A percentile compares a stretch with the other conserved stretches of the same genome.
Evolutionary conservation across 495 filamentous ascomycete genomes (phyloP).

Genomic region (Penicilliopsis zonata): DNA sequence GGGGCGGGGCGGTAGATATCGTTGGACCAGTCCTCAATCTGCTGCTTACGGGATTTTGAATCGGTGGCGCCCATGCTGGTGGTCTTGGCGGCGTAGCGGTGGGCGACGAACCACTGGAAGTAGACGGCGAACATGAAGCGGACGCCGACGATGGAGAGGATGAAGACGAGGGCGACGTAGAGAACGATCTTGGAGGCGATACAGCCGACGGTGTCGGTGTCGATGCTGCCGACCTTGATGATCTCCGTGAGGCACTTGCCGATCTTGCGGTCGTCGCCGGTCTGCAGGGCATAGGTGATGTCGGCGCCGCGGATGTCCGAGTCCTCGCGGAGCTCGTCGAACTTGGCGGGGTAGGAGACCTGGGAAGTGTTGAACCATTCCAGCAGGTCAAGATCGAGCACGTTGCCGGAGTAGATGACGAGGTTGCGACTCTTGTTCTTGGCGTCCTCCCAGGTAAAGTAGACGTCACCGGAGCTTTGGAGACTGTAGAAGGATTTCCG

Average conservation of each 20-base stretch:
- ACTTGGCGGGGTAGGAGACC: conserved; percentile 65
- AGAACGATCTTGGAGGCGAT: conserved; percentile 96
- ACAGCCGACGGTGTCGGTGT: conserved; percentile 93
- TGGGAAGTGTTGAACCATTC: conserved; percentile 80
- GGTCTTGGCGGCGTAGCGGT: conserved; percentile 65
- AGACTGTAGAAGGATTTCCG: conserved; percentile 66
- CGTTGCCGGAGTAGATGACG: conserved; percentile 85
- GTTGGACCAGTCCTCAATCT: conserved; percentile 97
- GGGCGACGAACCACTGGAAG: conserved; percentile 91
- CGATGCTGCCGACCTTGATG: conserved; percentile 88
- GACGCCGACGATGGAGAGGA: conserved; percentile 74
- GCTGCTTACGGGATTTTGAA: conserved; percentile 68
- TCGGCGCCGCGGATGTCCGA: conserved; percentile 72
- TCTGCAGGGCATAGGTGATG: conserved; percentile 78
- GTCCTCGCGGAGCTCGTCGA: conserved; percentile 72
- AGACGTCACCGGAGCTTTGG: conserved; percentile 57
- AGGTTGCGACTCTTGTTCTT: conserved; percentile 81
- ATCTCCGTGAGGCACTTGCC: conserved; percentile 84
- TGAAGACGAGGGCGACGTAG: conserved; percentile 87
- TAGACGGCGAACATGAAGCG: conserved; percentile 84
- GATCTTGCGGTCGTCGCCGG: conserved; percentile 59
- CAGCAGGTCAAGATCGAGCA: conserved; percentile 85
- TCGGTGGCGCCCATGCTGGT: conserved; percentile 59
- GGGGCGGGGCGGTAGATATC: conserved; percentile 91
- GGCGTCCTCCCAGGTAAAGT: conserved; percentile 92